Evolutionary conservation across 2,329 filamentous ascomycete species (phyloP).

Genomic region (Blastomyces gilchristii): DNA sequence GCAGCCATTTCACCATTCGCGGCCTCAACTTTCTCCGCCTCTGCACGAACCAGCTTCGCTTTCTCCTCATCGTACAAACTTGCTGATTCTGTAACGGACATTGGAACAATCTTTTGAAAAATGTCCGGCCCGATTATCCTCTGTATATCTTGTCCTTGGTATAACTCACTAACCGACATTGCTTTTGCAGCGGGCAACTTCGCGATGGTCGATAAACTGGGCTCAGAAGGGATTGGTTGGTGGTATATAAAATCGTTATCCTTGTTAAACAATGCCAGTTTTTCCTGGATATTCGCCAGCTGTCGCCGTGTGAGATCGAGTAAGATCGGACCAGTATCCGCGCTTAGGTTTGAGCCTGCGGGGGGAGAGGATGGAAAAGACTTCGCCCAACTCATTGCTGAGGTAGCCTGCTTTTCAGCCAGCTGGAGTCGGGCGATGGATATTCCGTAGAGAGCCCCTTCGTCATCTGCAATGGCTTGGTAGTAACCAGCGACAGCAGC

Average conservation of each 20-base stretch:
- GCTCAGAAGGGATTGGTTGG: slow-evolving; percentile 77
- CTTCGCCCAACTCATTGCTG: slow-evolving; percentile 65
- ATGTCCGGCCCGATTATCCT: slow-evolving; percentile 94
- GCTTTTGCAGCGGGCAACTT: slow-evolving; percentile 94
- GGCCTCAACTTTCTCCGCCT: slow-evolving; percentile 84
- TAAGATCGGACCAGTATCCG: slow-evolving; percentile 65
- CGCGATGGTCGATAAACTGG: slow-evolving; percentile 66
- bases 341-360: slow-evolving; percentile 68
- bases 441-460: slow-evolving; percentile 74
- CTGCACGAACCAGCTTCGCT: slow-evolving; percentile 84
- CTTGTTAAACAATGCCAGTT: slow-evolving; percentile 63
- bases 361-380: slow-evolving; percentile 72
- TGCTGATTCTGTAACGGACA: slow-evolving; percentile 91
- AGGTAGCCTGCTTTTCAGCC: slow-evolving; percentile 66
- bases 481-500: slow-evolving; percentile 84
- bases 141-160: slow-evolving; percentile 94
- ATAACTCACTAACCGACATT: slow-evolving; percentile 91
- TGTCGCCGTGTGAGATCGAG: slow-evolving; percentile 80
- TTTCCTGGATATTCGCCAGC: slow-evolving; percentile 67
- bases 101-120: slow-evolving; percentile 91
- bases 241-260: slow-evolving; percentile 99
- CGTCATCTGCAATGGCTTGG: slow-evolving; percentile 82
- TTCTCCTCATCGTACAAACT: slow-evolving; percentile 98
- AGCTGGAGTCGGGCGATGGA: slow-evolving; percentile 74
- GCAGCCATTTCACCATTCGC: slow-evolving; percentile 95